These are phyloP conservation scores for Vickermania spadyakhi DNA, from an alignment of 208 protist genomes.

Conservation along the genomic window DNA sequence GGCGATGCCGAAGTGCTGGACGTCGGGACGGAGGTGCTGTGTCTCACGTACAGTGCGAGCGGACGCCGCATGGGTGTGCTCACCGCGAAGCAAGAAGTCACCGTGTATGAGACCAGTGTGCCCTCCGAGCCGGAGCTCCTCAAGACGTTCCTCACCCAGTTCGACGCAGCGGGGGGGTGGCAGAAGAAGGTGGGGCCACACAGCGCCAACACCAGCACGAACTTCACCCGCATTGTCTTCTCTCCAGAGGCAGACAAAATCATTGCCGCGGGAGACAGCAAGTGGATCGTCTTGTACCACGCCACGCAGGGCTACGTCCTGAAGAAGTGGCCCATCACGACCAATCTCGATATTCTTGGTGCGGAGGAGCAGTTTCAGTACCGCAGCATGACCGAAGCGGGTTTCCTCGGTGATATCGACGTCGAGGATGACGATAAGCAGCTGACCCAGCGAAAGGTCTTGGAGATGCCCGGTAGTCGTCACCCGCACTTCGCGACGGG, in stretches of 20 bases:
- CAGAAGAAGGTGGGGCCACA: constrained; percentile 69
- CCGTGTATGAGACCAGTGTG: constrained; percentile 79
- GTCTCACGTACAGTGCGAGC: constrained; percentile 76
- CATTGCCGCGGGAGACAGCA: constrained; percentile 80
- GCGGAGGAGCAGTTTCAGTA: constrained; percentile 89
- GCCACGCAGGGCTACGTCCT: constrained; percentile 83
- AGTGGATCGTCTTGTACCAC: constrained; percentile 87
- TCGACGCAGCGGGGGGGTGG: constrained; percentile 84
- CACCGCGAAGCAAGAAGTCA: constrained; percentile 75
- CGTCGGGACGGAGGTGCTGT: constrained; percentile 75
- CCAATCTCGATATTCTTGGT: constrained; percentile 79
- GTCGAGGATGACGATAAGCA: constrained; percentile 76
- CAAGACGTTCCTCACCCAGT: constrained; percentile 75
- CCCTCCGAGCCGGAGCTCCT: constrained; percentile 77
- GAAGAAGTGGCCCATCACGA: constrained; percentile 86
- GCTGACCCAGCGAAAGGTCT: constrained; percentile 58
- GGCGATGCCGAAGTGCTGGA: constrained; percentile 75
- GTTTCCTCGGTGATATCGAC: constrained; percentile 80
- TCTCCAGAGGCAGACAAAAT: constrained; percentile 84
- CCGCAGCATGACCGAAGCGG: constrained; percentile 73
- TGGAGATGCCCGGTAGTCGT: constrained; percentile 86
- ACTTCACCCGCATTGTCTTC: constrained; percentile 83
- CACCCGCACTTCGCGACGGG: constrained; percentile 85
- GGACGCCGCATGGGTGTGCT: constrained; percentile 79
- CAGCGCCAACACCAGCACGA: constrained; percentile 69